A percentile compares a stretch with the other conserved stretches of the same genome.
phyloP scores from a whole-genome alignment of 306 rosid species.

The Lathyrus aphaca region DNA sequence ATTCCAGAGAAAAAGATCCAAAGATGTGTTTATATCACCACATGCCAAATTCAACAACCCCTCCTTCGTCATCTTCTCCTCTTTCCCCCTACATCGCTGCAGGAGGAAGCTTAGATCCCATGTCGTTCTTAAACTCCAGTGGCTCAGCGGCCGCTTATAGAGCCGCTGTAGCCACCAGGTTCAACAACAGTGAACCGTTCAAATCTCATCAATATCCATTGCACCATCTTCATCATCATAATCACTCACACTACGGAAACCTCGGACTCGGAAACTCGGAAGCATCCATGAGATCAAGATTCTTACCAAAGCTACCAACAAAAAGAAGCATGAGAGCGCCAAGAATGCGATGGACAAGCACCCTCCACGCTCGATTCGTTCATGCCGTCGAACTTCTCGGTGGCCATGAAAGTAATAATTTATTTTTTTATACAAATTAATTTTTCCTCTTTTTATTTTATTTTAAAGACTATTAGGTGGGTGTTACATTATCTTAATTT shows the following conservation, averaged over 20 bases:
- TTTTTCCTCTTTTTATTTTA: neutral
- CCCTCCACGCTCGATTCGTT: conserved; percentile 85
- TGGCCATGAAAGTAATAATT: conserved; percentile 82
- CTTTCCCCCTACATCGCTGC: conserved; percentile 38
- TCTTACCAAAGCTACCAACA: conserved; percentile 69
- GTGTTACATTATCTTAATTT: neutral
- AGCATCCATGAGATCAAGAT: conserved; percentile 72
- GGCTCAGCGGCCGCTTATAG: conserved; percentile 40
- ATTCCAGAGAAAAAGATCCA: conserved; percentile 49
- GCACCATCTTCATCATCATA: conserved; percentile 62
- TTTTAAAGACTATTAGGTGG: neutral
- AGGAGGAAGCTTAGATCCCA: conserved; percentile 52
- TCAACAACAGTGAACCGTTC: conserved; percentile 50
- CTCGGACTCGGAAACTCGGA: conserved; percentile 48
- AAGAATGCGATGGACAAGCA: conserved; percentile 92
- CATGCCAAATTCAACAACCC: conserved; percentile 29
- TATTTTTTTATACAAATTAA: neutral
- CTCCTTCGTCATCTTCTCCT: conserved; percentile 31
- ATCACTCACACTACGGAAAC: conserved; percentile 42
- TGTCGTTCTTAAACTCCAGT: conserved; percentile 46
- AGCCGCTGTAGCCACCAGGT: conserved; percentile 41
- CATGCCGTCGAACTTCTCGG: conserved; percentile 97
- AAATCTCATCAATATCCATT: conserved; percentile 57
- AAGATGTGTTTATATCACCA: conserved; percentile 67
- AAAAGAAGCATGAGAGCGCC: conserved; percentile 94